Base-by-base conservation (phyloP, 768 basidiomycete genomes). In the Mycena rebaudengoi region DNA sequence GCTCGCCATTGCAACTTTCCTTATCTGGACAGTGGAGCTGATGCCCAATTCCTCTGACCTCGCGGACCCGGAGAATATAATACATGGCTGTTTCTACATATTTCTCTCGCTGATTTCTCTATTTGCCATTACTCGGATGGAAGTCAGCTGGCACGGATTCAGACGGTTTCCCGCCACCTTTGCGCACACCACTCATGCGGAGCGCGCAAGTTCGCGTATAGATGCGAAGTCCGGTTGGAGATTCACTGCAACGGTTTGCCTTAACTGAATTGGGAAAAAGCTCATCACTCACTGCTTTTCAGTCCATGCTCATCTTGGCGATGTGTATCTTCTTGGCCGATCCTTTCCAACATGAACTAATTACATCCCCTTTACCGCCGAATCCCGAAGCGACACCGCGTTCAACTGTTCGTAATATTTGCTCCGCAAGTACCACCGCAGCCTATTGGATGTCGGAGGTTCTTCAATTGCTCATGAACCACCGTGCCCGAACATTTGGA, bases 401-500 rank as follows among this genome's bases (percentile, higher is more conserved):
- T 30, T 54, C 53, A 54, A 54, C 53, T 54, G 53, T 41, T 32
- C 12, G 33, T 43, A 43, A 54, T 43, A 54, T 54, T 39, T 43
- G 41, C 53, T 54, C 53, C 29, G 53, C 40, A 39, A 54, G 40
- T 43, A 30, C 44, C 53, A 43, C 40, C 44, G 40, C 53, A 54
- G 40, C 53, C n/a, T 7, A 30, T 54, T 43, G 40, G n/a, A 54
- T 54, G 53, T 54, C 53, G 40, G 53, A 41, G 28, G 53, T 54
- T 54, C 53, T 54, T 54, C 53, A 54, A 54, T 30, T 54, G 53
- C 53, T 54, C 53, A 41, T 54, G 53, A 54, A 54, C 53, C 53
- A 54, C 44, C 53, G 53, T 43, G 53, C 53, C 41, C 53, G 53
- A 54, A 54, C 40, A 43, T 54, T 54, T 54, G 53, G 53, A 54